Evolutionary conservation across 139 green algal genomes (phyloP).

Genomic region (Tetradesmus lagerheimii): DNA sequence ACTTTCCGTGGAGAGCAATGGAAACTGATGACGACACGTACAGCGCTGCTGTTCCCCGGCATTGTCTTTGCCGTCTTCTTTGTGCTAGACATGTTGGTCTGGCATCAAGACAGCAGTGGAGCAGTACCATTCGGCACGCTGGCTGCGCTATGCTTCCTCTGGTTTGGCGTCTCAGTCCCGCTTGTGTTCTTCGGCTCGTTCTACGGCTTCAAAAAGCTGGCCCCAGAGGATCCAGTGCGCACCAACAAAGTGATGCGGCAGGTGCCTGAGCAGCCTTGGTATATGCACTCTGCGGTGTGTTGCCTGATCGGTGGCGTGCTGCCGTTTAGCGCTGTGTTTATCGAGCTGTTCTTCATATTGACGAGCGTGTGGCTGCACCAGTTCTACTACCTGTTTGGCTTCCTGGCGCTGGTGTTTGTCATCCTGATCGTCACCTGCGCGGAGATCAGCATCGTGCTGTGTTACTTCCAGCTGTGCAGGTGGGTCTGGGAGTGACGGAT

Average conservation of each 20-base stretch:
- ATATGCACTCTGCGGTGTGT: constrained; percentile 86
- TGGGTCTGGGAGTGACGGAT: background rate
- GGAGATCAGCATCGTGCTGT: constrained; percentile 99
- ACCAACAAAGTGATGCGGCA: constrained; percentile 99
- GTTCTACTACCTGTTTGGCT: constrained; percentile 97
- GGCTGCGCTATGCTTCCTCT: constrained; percentile 96
- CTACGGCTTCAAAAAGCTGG: constrained; percentile 94
- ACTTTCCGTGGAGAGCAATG: constrained; percentile 87
- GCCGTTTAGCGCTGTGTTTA: constrained; percentile 96
- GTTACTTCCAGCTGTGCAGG: constrained; percentile 94
- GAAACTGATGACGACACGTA: constrained; percentile 93
- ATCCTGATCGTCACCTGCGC: constrained; percentile 98
- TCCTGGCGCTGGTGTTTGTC: constrained; percentile 96
- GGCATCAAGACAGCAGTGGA: constrained; percentile 92
- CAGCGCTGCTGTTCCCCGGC: constrained; percentile 84
- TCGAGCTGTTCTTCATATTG: constrained; percentile 98
- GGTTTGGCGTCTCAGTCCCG: constrained; percentile 97
- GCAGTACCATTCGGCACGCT: constrained; percentile 97
- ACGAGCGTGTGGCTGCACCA: constrained; percentile 94
- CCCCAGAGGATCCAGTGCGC: constrained; percentile 91
- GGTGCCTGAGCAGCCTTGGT: constrained; percentile 96
- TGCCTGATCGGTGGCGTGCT: constrained; percentile 91
- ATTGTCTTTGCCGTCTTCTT: constrained; percentile 94
- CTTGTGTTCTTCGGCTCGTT: constrained; percentile 97
- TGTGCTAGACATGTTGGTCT: constrained; percentile 95